Conservation (phyloP, 495 filamentous ascomycete species). For the Podospora didyma region DNA sequence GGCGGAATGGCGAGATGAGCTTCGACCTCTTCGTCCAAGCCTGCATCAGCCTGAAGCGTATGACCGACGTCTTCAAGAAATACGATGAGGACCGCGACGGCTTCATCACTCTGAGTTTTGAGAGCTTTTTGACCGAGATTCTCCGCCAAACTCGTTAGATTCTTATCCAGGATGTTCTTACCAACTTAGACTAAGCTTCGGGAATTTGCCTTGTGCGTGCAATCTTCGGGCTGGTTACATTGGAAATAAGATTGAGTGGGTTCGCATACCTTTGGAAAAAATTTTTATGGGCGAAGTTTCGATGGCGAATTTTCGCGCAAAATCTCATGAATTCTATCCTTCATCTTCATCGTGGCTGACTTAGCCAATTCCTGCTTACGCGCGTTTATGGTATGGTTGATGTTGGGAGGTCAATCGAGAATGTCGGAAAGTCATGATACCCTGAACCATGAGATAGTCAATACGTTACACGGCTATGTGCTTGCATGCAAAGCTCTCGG, state of each 20-base stretch:
- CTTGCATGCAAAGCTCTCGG: too few relatives aligned
- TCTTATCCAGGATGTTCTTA: constrained; percentile 1
- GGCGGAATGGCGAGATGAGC: constrained; percentile 66
- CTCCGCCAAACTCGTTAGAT: constrained; percentile 48
- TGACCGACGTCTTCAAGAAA: constrained; percentile 99
- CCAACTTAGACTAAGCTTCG: too few relatives aligned
- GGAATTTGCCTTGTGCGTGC: too few relatives aligned
- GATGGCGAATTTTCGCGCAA: too few relatives aligned
- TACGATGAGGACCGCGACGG: constrained; percentile 97
- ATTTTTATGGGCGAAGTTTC: too few relatives aligned
- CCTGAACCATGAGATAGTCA: too few relatives aligned
- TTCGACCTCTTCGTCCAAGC: constrained; percentile 98
- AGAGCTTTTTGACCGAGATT: constrained; percentile 70
- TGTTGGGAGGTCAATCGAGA: too few relatives aligned
- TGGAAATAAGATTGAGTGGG: background rate
- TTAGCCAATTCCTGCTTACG: too few relatives aligned
- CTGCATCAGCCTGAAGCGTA: constrained; percentile 91
- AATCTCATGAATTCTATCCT: background rate
- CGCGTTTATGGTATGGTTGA: too few relatives aligned
- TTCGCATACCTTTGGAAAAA: too few relatives aligned
- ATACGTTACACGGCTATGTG: too few relatives aligned
- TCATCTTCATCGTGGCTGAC: background rate
- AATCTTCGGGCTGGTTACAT: background rate
- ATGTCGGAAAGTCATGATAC: too few relatives aligned
- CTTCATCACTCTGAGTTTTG: constrained; percentile 78